Conservation (phyloP, 2,329 filamentous ascomycete genomes). For the Geosmithia putterillii region DNA sequence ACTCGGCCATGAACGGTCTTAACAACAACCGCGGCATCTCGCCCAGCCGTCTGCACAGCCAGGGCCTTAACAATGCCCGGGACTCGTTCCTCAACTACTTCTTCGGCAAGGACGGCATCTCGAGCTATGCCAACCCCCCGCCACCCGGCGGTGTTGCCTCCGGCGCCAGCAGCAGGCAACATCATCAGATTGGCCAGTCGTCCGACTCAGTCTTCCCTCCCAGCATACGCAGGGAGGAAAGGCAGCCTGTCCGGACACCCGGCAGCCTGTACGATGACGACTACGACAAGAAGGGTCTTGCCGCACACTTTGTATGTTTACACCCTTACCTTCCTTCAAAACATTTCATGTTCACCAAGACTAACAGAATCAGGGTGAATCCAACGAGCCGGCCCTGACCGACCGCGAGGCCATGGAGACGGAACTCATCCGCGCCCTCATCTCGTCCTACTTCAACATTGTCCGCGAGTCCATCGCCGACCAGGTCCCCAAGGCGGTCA, state of each 20-base stretch:
- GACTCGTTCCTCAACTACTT: slow-evolving; percentile 98
- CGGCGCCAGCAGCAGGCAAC: slow-evolving; percentile 29
- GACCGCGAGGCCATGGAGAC: slow-evolving; percentile 96
- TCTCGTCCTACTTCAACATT: slow-evolving; percentile 98
- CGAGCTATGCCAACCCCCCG: slow-evolving; percentile 23
- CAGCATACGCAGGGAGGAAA: slow-evolving; percentile 65
- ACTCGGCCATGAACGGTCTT: slow-evolving; percentile 55
- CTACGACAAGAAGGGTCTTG: slow-evolving; percentile 17
- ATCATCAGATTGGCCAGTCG: slow-evolving; percentile 58
- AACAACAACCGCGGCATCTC: slow-evolving; percentile 42
- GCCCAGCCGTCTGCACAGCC: slow-evolving; percentile 26
- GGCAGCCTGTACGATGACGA: slow-evolving; percentile 13
- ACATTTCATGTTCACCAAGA: slow-evolving; percentile 2
- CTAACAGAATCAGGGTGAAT: slow-evolving; percentile 31
- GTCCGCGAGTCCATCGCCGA: slow-evolving; percentile 97
- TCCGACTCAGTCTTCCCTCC: slow-evolving; percentile 73
- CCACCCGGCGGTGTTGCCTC: slow-evolving; percentile 16
- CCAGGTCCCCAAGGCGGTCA: slow-evolving; percentile 95
- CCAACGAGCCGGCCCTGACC: slow-evolving; percentile 75
- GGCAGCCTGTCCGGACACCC: slow-evolving; percentile 37
- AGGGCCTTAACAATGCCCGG: slow-evolving; percentile 49
- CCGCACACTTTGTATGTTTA: slow-evolving; percentile 46
- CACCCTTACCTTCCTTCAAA: background rate
- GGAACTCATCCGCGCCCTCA: slow-evolving; percentile 89
- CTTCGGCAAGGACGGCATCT: slow-evolving; percentile 82